Base-by-base conservation (phyloP, 805 yeast species). In the Torulaspora franciscae region DNA sequence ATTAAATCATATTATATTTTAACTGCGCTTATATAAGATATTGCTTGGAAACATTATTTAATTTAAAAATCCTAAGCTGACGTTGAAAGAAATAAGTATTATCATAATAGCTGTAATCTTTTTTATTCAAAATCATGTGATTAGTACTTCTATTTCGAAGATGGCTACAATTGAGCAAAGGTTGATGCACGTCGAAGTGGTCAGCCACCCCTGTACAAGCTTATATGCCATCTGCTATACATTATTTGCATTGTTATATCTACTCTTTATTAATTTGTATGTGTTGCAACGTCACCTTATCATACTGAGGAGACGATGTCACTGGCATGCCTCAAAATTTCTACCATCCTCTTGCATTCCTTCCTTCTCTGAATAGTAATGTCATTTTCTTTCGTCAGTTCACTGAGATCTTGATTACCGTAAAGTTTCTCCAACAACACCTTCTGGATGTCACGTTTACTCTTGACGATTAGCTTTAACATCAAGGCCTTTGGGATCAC, bases 281-380 rank as follows among this genome's bases (percentile, higher is more conserved):
- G 5, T 19, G 22, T 19, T 19, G 22, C 22, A 19, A 19, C 22
- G 22, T 37, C 14, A 26, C 24, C 13, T 17, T 33, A 29, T 39
- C 42, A 68, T 25, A 69, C 72, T 29, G 70, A 64, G 1, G 71
- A 66, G 25, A 93, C 97, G 65, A 93, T 90, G 64, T 85, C 95
- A 56, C 87, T 80, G 23, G 98, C 99, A 66, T 88, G 82, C 59
- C 74, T 79, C 67, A 93, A 76, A 41, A 91, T 91, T 56, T 85
- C 93, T 46, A 93, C 95, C 98, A 93, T 93, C 74, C 85, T 86
- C 64, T 81, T 71, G 67, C 97, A 90, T 68, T 93, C 98, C 62
- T 83, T 84, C 69, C 99, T 83, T 74, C 96, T 83, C 67, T 89
- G 95, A 49, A 88, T 89, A 0, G 97, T 93, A 43, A 79, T 65